Evolutionary conservation across 805 yeast genomes (phyloP), one percentile per base, ranked within the genome.

Genomic region (Ogataea minuta): DNA sequence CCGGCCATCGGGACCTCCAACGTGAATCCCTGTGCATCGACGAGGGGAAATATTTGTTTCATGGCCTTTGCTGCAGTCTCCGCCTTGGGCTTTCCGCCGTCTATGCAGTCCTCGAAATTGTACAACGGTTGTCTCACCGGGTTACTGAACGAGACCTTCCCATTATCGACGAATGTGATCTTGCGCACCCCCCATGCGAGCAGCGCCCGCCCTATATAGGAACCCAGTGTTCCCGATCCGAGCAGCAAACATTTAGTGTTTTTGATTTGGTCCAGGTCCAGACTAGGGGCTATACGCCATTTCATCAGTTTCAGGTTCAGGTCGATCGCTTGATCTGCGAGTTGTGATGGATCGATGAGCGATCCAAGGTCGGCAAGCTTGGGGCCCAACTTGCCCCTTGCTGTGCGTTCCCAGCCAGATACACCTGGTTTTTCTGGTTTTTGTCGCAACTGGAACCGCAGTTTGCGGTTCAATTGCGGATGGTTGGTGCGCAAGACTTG

Each of bases 161-260:
- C 95, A 59, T 77, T 87, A 60, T 93, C 99, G 3, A 93, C 91
- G 62, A 93, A 80, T 0, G 96, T 84, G 13, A 93, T 81, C 24
- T 78, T 69, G 31, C 87, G 67, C 0, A 90, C 90, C 3, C 99
- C 99, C 99, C 99, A 93, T 1, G 95, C 98, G 60, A 93, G 59
- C 20, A 93, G 63, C 0, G 85, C 83, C 39, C 99, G 70, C 0
- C 95, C 75, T 5, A 93, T 91, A 54, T 91, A 91, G 43, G 95
- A 83, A 0, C 99, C 99, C 6, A 95, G 69, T 3, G 99, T 93
- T 6, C 99, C 99, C 0, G 98, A 85, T 0, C 99, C 99, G n/a
- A 93, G 70, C 11, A 93, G 65, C 29, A 93, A 62, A 26, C 90
- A 83, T 48, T 73, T 81, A 9, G 82, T 74, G 12, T 62, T 43